A percentile compares a stretch with the other conserved stretches of the same genome.
Evolutionary conservation across 805 yeast genomes (phyloP).

Genomic region (Soucietia sequanensis): DNA sequence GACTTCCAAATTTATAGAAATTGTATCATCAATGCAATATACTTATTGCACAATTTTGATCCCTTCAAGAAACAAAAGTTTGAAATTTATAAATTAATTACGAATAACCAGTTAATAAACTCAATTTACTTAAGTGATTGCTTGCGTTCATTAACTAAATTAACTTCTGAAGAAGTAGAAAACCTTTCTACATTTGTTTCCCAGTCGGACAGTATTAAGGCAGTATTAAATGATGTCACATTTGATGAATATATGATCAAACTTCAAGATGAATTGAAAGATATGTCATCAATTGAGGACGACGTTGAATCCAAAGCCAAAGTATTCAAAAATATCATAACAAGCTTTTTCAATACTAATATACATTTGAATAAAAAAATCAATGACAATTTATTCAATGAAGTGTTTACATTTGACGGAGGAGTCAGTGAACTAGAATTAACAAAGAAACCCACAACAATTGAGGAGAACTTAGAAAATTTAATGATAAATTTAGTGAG

Average conservation of each 20-base stretch:
- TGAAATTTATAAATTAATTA: conserved; percentile 29
- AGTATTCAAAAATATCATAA: background rate
- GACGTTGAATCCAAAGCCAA: conserved; percentile 2
- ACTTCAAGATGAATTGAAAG: conserved; percentile 2
- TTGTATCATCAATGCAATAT: conserved; percentile 23
- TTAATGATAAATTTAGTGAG: conserved; percentile 37
- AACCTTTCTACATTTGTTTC: conserved; percentile 2
- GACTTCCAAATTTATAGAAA: conserved; percentile 23
- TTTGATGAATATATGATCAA: conserved; percentile 4
- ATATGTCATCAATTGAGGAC: background rate
- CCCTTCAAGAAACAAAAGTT: conserved; percentile 20
- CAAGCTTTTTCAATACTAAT: conserved; percentile 1
- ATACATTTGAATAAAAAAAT: conserved; percentile 2
- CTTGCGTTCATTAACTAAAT: conserved; percentile 11
- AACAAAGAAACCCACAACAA: conserved; percentile 10
- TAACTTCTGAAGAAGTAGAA: conserved; percentile 2
- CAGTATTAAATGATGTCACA: conserved; percentile 14
- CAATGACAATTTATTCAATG: conserved; percentile 27
- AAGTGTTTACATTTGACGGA: conserved; percentile 41
- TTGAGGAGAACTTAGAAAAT: conserved; percentile 39
- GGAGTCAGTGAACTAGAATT: conserved; percentile 18
- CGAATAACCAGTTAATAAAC: conserved; percentile 25
- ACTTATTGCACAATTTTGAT: conserved; percentile 12
- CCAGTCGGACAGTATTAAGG: conserved; percentile 10
- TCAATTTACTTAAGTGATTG: conserved; percentile 22